Evolutionary conservation across 2,329 filamentous ascomycete genomes (phyloP).

Genomic region (Cytospora chrysosperma): DNA sequence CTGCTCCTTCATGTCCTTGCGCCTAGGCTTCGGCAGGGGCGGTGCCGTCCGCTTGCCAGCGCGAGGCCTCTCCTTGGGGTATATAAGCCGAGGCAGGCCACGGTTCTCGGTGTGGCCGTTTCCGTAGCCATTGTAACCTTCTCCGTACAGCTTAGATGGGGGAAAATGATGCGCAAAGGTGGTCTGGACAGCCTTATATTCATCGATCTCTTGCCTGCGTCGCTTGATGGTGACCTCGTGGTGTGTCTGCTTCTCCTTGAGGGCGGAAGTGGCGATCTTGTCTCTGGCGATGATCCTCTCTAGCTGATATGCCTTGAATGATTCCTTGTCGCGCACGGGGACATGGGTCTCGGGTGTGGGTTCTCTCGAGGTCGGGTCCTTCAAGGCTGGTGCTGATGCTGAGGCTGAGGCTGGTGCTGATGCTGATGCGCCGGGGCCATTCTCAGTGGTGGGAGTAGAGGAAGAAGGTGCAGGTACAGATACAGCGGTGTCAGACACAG

Average conservation of each 20-base stretch:
- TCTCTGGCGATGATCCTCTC: conserved; percentile 56
- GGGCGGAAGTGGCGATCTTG: conserved; percentile 52
- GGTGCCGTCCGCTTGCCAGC: conserved; percentile 75
- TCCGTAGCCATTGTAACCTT: conserved; percentile 84
- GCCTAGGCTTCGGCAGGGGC: conserved; percentile 64
- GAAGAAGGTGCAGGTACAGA: conserved; percentile 31
- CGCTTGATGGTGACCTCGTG: conserved; percentile 58
- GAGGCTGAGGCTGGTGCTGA: conserved; percentile 1
- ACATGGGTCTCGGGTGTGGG: conserved; percentile 25
- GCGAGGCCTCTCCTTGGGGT: conserved; percentile 73
- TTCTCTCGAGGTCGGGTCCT: conserved; percentile 30
- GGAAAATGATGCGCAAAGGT: conserved; percentile 56
- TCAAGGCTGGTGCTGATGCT: conserved; percentile 4
- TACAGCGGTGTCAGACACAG: conserved; percentile 8
- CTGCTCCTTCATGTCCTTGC: conserved; percentile 80
- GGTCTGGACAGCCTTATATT: conserved; percentile 62
- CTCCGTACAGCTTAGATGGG: conserved; percentile 60
- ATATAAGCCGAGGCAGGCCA: conserved; percentile 68
- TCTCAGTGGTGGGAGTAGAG: conserved; percentile 33
- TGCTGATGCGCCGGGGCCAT: conserved; percentile 23
- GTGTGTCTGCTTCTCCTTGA: conserved; percentile 51
- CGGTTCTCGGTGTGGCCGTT: conserved; percentile 79
- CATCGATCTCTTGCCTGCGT: conserved; percentile 66
- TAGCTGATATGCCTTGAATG: conserved; percentile 53
- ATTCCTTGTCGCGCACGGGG: conserved; percentile 53